phyloP scores from a whole-genome alignment of 257 asterid species.

The Misopates orontium region DNA sequence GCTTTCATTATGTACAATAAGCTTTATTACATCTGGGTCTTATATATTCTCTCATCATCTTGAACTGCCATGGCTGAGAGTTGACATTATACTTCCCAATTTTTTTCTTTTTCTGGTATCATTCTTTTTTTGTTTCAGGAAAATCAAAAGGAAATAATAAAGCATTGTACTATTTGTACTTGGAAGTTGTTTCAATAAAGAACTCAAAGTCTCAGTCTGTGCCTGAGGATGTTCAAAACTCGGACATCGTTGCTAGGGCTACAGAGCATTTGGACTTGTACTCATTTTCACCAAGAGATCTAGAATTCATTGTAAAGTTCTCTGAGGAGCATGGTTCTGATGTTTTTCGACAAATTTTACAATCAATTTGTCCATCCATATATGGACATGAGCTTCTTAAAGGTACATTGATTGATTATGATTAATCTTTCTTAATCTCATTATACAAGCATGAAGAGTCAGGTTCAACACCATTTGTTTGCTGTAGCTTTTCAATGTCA shows the following conservation, averaged over 20 bases:
- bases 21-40: constrained; percentile 19
- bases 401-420: constrained; percentile 46
- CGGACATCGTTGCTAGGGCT: constrained; percentile 44
- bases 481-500: constrained; percentile 7
- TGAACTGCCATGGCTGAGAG: constrained; percentile 16
- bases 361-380: constrained; percentile 91
- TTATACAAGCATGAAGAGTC: constrained; percentile 19
- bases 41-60: constrained; percentile 20
- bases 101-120: background rate
- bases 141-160: constrained; percentile 82
- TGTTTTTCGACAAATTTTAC: constrained; percentile 76
- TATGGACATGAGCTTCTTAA: constrained; percentile 97
- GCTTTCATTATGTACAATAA: background rate
- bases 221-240: constrained; percentile 53
- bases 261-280: constrained; percentile 64
- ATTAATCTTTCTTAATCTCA: constrained; percentile 6
- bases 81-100: constrained; percentile 17
- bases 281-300: constrained; percentile 85
- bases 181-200: constrained; percentile 74
- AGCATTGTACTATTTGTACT: constrained; percentile 77
- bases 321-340: constrained; percentile 88
- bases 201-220: constrained; percentile 77
- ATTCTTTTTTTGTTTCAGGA: constrained; percentile 49
- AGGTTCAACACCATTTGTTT: constrained; percentile 17
- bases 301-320: constrained; percentile 86